phyloP scores from a whole-genome alignment of 139 green algal species.

The Chlamydomonas applanata region DNA sequence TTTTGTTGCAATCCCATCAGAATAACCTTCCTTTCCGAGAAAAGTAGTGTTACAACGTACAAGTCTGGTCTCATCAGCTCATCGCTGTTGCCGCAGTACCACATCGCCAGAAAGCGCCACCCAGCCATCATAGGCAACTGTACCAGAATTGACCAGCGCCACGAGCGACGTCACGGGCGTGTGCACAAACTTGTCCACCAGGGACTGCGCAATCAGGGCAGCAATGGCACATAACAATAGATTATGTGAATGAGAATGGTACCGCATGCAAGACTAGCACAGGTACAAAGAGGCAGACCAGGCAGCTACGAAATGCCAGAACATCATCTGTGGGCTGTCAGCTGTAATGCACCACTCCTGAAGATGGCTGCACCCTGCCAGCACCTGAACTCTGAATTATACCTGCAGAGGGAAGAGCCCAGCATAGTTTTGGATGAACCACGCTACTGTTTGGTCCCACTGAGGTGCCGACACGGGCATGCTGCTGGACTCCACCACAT shows the following conservation, averaged over 20 bases:
- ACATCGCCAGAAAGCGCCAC: slow-evolving; percentile 14
- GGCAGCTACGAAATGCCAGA: no score
- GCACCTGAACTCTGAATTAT: no score
- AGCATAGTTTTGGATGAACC: slow-evolving; percentile 32
- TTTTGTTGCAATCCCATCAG: no score
- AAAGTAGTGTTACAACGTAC: no score
- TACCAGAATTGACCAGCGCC: background rate
- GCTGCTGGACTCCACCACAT: slow-evolving; percentile 29
- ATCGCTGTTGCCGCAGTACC: background rate
- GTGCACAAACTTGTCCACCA: slow-evolving; percentile 20
- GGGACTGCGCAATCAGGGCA: background rate
- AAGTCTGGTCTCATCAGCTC: no score
- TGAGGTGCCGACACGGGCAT: slow-evolving; percentile 24
- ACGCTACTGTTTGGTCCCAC: slow-evolving; percentile 30
- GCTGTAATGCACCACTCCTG: no score
- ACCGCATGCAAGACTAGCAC: no score
- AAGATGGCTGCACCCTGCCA: no score
- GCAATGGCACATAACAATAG: background rate
- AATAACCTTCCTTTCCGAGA: no score
- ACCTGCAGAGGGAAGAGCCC: slow-evolving; percentile 18
- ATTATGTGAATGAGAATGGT: background rate
- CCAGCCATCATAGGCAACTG: slow-evolving; percentile 16
- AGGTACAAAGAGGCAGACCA: no score
- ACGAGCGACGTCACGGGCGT: slow-evolving; percentile 21
- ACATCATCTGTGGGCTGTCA: no score